phyloP scores from a whole-genome alignment of 495 filamentous ascomycete species.

The Trichodelitschia bisporula region DNA sequence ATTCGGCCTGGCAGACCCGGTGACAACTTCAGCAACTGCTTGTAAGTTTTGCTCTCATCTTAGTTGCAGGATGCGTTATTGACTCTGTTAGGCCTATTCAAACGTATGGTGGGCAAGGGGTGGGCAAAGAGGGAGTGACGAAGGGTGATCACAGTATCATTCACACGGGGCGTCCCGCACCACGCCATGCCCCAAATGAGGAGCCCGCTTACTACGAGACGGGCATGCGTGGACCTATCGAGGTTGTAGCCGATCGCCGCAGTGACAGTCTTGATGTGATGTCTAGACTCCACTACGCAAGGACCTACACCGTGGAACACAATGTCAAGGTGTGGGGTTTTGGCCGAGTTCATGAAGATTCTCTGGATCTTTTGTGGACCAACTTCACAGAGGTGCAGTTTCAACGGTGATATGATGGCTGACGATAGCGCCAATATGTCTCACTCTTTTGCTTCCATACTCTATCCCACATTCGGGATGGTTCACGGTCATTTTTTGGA shows the following conservation, averaged over 20 bases:
- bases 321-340: constrained; percentile 20
- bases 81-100: constrained; percentile 6
- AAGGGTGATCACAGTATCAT: constrained; percentile 13
- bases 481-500: too few relatives aligned
- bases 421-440: too few relatives aligned
- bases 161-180: constrained; percentile 4
- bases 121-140: constrained; percentile 4
- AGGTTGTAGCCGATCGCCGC: constrained; percentile 1
- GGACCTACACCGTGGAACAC: constrained; percentile 24
- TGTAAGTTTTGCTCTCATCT: neutral
- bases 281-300: constrained; percentile 23
- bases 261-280: constrained; percentile 12
- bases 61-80: too few relatives aligned
- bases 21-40: constrained; percentile 5
- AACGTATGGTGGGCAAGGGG: constrained; percentile 8
- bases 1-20: constrained; percentile 9
- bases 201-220: neutral
- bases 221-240: constrained; percentile 4
- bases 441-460: too few relatives aligned
- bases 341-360: constrained; percentile 9
- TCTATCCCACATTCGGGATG: too few relatives aligned
- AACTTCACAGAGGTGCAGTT: too few relatives aligned
- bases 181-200: constrained; percentile 2
- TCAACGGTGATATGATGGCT: too few relatives aligned
- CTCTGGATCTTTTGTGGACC: too few relatives aligned